Evolutionary conservation across 768 basidiomycete species (phyloP), one percentile per base, ranked within the genome.

Genomic region (Termitomyces sp.): DNA sequence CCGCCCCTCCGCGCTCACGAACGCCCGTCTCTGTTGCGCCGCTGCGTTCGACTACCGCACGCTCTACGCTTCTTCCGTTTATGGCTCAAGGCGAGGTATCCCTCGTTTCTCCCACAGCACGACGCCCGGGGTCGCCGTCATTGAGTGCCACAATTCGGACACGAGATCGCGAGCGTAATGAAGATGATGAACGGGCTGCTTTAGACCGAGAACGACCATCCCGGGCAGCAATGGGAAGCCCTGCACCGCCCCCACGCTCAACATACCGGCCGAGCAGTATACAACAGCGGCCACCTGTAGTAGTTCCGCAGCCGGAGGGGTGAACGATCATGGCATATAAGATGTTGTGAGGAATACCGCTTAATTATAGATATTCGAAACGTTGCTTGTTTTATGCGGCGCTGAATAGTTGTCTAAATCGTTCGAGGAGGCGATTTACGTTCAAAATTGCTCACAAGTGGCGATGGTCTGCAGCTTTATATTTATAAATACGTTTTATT

Each of bases 191-290:
- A 24, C 51, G 57, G 59, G 13, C 20, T 33, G 31, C 33, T 9
- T 52, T 44, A 8, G 66, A 47, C 30, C 54, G 69, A 61, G 64
- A 71, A 13, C 52, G 73, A 44, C 70, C 73, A 1, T 69, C 71
- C 24, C 66, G 76, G 53, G 66, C 71, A 7, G 60, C 68, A 34
- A 66, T 71, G 52, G 71, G 68, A 16, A 78, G 78, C 64, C 81
- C 81, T n/a, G 81, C 80, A 1, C 84, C 81, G 0, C 82, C 85
- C 3, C 88, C 89, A 18, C 78, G 89, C 52, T 89, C 88, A 56
- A 75, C 75, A 22, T 84, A 88, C 69, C 76, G 89, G 11, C 88
- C 89, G 2, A 80, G 81, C 13, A 89, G 86, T 66, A 67, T 75
- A 15, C 76, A 74, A 61, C 78, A 81, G 22, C 76, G 81, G 20